Evolutionary conservation across 2,329 filamentous ascomycete species (phyloP).

Genomic region (Penicillium corylophilum): DNA sequence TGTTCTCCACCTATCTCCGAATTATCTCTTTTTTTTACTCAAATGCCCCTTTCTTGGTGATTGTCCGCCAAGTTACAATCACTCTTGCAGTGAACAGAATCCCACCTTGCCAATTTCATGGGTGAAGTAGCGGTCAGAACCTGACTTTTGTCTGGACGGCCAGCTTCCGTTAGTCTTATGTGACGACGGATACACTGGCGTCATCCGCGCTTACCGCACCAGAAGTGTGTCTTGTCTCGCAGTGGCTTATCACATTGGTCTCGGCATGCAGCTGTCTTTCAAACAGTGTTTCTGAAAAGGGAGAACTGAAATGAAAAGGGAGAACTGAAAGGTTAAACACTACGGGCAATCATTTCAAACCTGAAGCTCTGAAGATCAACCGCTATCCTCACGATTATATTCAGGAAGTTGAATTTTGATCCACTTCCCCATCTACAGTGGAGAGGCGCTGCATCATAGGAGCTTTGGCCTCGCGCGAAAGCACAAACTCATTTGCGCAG

Average conservation of each 20-base stretch:
- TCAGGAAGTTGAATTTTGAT: too few species aligned
- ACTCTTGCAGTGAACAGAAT: too few species aligned
- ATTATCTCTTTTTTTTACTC: too few species aligned
- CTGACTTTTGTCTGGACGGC: background rate
- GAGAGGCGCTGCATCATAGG: background rate
- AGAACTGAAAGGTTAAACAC: too few species aligned
- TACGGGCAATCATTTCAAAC: too few species aligned
- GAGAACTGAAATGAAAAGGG: too few species aligned
- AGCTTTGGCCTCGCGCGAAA: background rate
- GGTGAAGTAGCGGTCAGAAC: background rate
- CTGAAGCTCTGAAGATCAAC: too few species aligned
- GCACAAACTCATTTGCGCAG: background rate
- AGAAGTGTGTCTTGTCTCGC: background rate
- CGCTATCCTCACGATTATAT: background rate
- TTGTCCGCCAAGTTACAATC: too few species aligned
- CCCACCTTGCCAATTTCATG: background rate
- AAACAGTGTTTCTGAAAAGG: background rate
- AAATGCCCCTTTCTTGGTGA: too few species aligned
- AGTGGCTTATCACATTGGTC: background rate
- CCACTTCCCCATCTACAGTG: background rate
- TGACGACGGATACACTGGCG: background rate
- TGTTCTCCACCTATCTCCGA: too few species aligned
- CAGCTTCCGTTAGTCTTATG: background rate
- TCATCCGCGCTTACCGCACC: too few species aligned
- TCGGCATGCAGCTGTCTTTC: background rate